These are phyloP conservation scores for Camellia oleifera DNA, from an alignment of 179 eudicot genomes.

Conservation along the genomic window DNA sequence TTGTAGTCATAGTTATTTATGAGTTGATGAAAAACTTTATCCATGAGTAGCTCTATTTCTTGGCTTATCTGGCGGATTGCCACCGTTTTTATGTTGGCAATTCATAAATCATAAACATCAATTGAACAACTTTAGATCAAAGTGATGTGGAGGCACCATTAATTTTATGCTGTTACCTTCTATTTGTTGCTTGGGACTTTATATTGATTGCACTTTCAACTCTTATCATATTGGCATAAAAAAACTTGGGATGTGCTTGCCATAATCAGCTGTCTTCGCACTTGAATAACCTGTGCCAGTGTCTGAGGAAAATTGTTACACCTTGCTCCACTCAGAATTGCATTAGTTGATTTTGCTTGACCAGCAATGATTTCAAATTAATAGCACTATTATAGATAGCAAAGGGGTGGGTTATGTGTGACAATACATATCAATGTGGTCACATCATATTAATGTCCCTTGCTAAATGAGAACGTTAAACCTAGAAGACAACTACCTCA, in stretches of 20 bases:
- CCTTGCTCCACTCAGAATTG: too few relatives aligned
- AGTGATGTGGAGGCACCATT: not conserved
- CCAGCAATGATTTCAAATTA: not conserved
- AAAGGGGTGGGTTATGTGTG: not conserved
- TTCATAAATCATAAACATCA: too few relatives aligned
- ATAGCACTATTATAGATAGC: not conserved
- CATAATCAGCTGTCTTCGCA: not conserved
- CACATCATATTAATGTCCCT: not conserved
- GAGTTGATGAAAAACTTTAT: too few relatives aligned
- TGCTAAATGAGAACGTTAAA: not conserved
- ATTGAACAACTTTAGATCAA: too few relatives aligned
- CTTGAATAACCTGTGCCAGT: not conserved
- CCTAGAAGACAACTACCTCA: not conserved
- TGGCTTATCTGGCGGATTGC: too few relatives aligned
- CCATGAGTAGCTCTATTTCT: too few relatives aligned
- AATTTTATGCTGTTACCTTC: not conserved
- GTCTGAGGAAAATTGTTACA: not conserved
- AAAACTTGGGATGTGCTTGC: not conserved
- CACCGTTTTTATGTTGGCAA: too few relatives aligned
- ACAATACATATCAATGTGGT: too few relatives aligned
- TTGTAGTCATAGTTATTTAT: too few relatives aligned
- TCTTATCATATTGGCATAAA: too few relatives aligned
- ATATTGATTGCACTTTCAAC: not conserved
- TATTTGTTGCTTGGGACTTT: not conserved
- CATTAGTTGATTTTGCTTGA: not conserved